Evolutionary conservation across 225 moss, liverwort and hornwort genomes (phyloP), one percentile per base, ranked within the genome.

Genomic region (Neckera pumila): DNA sequence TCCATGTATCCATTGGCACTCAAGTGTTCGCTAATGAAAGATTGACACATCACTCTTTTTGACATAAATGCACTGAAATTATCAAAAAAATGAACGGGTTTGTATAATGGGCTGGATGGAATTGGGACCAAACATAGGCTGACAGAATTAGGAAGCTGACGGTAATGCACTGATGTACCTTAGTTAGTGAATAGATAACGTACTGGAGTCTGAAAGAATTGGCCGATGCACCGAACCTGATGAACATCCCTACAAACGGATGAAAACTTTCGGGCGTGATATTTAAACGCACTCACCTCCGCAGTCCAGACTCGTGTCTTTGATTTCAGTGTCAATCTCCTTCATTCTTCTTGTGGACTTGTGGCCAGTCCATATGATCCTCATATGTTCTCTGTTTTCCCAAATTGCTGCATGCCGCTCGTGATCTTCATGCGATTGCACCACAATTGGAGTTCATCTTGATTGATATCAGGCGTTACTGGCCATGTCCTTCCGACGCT

Each of bases 401-500:
- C 54, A 61, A 57, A 77, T 75, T 13, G 66, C 67, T 57, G 86
- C 87, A 76, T 56, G 60, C 78, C 47, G 65, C 79, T 79, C 71
- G 86, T 84, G 78, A 72, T 70, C 38, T 38, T 56, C 78, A 87
- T 62, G 61, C 51, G 75, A 79, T 49, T 45, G 62, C 85, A 53
- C 76, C 40, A 7, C 86, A 65, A 54, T 78, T 65, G 86, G 38
- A 53, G 30, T 17, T 30, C 2, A 13, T 53, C 76, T 54, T 23
- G 63, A 64, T 78, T 82, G 49, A 53, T 77, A 53, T 85, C n/a
- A 28, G 59, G 19, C 61, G 34, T 57, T 88, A 90, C n/a, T n/a
- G n/a, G n/a, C 66, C 92, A 92, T 92, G 92, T 90, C 63, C 84
- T 80, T 80, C 77, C 38, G 86, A 76, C 86, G 91, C 84, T 87